Evolutionary conservation across 2,329 filamentous ascomycete genomes (phyloP), one percentile per base, ranked within the genome.

Genomic region (Colletotrichum siamense): DNA sequence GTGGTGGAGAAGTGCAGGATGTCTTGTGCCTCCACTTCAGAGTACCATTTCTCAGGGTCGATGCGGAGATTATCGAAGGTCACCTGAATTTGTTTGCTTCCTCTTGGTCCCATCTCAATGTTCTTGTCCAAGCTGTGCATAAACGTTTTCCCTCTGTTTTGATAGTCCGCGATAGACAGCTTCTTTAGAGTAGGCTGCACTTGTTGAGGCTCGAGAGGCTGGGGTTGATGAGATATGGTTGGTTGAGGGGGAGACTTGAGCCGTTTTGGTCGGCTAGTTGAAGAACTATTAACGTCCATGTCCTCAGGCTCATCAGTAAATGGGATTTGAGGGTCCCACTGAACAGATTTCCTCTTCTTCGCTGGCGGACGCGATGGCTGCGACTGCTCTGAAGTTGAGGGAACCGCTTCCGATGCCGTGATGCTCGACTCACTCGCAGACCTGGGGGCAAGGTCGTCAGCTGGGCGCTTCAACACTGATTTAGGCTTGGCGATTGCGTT

Each of bases 1-100:
- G 79, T 79, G 57, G 86, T 85, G 12, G 82, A 81, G 61, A 87
- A 87, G 8, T 77, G 34, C 8, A 87, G 30, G 1, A 52, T 68
- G 22, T 80, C 70, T 49, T 81, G 71, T 2, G 69, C 65, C 24
- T 80, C 76, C 15, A 87, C 81, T 8, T 77, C 71, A 3, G 74
- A 32, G 16, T 82, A 70, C 84, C 84, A 86, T 18, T 77, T 52
- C 13, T 72, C 70, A 18, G 62, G 22, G 9, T 71, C 62, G 36
- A 18, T 18, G 32, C 30, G 62, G 10, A 78, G 68, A 10, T 71
- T 77, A 13, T 78, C 77, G 16, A 78, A 75, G 4, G 55, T 67
- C 55, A 78, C 70, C 59, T 71, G 36, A 13, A 78, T 18, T 12
- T 69, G 52, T n/a, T 39, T 73, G 49, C 52, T 68, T 12, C 59